These are phyloP conservation scores for Fusarium ramigenum DNA, from an alignment of 2,329 filamentous ascomycete species.

Conservation along the genomic window DNA sequence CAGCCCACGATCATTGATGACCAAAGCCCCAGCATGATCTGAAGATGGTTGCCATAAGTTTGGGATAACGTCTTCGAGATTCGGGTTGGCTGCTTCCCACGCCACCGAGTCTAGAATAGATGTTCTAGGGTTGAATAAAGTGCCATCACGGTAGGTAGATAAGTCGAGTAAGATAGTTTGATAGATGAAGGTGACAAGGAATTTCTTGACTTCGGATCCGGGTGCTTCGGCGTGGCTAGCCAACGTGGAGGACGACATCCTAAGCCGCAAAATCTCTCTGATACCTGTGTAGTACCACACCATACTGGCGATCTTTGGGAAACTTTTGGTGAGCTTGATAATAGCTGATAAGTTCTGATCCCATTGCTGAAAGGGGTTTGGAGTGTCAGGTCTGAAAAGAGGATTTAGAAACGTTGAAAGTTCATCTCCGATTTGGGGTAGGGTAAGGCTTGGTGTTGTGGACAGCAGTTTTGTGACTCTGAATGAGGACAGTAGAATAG, in stretches of 20 bases:
- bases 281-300: neutral
- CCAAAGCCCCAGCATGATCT: neutral
- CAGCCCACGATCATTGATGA: neutral
- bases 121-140: neutral
- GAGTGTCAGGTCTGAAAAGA: neutral
- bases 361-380: neutral
- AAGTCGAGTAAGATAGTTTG: neutral
- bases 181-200: neutral
- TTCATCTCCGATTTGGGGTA: neutral
- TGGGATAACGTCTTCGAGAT: neutral
- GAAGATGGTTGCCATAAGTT: neutral
- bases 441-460: neutral
- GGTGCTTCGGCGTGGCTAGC: neutral
- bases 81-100: neutral
- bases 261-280: neutral
- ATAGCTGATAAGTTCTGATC: neutral
- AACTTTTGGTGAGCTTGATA: neutral
- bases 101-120: no score
- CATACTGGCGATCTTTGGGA: neutral
- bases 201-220: neutral
- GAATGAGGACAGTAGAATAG: neutral
- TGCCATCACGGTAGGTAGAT: neutral
- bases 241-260: neutral
- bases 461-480: neutral
- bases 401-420: neutral